Evolutionary conservation across 2,329 filamentous ascomycete species (phyloP), one percentile per base, ranked within the genome.

Genomic region (Exophiala calicioides): DNA sequence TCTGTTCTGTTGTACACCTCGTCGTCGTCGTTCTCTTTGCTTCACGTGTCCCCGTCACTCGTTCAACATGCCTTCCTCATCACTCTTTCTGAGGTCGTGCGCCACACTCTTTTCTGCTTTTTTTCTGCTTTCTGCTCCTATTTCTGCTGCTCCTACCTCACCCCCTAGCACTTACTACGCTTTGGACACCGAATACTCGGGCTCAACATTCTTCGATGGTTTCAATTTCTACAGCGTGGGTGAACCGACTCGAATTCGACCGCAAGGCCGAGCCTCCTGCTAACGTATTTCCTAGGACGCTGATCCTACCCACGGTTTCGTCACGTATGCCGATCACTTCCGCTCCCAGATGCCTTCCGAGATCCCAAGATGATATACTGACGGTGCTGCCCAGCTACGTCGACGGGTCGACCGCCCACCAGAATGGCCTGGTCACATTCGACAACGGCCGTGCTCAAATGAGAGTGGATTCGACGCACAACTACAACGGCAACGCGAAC

Each of bases 291-390:
- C n/a, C 1, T 26, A 53, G 51, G 36, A 63, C 0, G 47, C 66
- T 3, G 75, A 78, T 56, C 73, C 73, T 1, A 74, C 71, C 3
- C 65, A 72, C 40, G 75, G 75, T 16, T 77, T 72, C 54, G 74
- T 78, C 23, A 70, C 55, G 49, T 57, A 55, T 29, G 52, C 27
- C 23, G n/a, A 39, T 9, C 19, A 8, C 4, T 20, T 30, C 15
- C 24, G 33, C 26, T 6, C 1, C 15, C n/a, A 9, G 10, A 13
- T 8, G 24, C 33, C 33, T 23, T 21, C 4, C 19, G 4, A n/a
- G 33, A 12, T 36, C 33, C 6, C 4, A 13, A 21, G 9, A 9
- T 10, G 5, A 36, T 13, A 36, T 20, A 16, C 45, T 49, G 15
- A 49, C 20, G 8, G 6, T 35, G n/a, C 15, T 30, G 12, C 16